Conservation (phyloP, 2,329 filamentous ascomycete species). For the Escovopsis sp. region DNA sequence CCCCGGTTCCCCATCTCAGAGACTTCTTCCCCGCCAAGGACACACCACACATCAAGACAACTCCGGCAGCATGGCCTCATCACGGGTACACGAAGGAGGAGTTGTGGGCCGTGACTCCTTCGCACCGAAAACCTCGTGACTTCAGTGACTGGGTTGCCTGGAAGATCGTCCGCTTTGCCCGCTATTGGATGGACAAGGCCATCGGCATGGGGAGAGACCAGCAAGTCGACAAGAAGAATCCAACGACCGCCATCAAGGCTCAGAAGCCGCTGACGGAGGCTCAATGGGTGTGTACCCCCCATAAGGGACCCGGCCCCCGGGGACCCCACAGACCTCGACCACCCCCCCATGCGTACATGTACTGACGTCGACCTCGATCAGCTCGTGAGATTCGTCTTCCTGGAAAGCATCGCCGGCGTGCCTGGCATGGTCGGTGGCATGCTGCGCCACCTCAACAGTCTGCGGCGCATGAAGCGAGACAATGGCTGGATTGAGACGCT, state of each 20-base stretch:
- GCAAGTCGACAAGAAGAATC: constrained; percentile 42
- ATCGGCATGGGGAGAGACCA: constrained; percentile 65
- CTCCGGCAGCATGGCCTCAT: constrained; percentile 54
- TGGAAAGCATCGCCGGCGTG: constrained; percentile 88
- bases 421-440: constrained; percentile 96
- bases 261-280: constrained; percentile 57
- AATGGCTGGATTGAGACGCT: constrained; percentile 95
- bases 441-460: constrained; percentile 73
- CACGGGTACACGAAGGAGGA: constrained; percentile 64
- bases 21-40: constrained; percentile 50
- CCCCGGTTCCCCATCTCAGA: constrained; percentile 28
- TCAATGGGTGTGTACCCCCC: constrained; percentile 50
- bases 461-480: constrained; percentile 76
- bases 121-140: constrained; percentile 59
- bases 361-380: constrained; percentile 7
- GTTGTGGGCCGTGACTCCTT: constrained; percentile 59
- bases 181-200: constrained; percentile 67
- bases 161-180: constrained; percentile 56
- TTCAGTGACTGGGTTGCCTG: constrained; percentile 69
- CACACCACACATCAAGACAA: constrained; percentile 45
- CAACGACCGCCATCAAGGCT: constrained; percentile 38
- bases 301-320: not conserved
- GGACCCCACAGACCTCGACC: not conserved
- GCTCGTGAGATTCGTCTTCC: constrained; percentile 76
- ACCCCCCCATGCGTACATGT: not conserved